Base-by-base conservation (phyloP, 805 yeast species). In the Saccharomyces kudriavzevii region DNA sequence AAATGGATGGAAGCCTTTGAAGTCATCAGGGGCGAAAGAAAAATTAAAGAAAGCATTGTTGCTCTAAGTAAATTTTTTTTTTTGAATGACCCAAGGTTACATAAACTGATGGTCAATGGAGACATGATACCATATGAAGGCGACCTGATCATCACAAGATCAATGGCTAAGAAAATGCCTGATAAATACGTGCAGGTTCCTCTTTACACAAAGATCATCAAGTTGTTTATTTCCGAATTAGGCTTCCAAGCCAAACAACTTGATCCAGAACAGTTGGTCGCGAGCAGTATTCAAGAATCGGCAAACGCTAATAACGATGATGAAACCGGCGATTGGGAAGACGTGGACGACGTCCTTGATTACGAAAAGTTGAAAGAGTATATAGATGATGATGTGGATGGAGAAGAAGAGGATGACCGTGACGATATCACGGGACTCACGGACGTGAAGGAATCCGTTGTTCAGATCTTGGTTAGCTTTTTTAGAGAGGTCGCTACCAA, bases 1-100 rank as follows among this genome's bases (percentile, higher is more conserved):
- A 84, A 87, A 50, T 94, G 98, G 98, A 77, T 92, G 49, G 81
- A 80, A 26, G 79, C 89, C 2, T 91, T 89, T 68, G 92, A 88
- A 60, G 82, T 85, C 1, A 79, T 91, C 43, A 76, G 92, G 55
- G 97, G 97, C 0, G 83, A 78, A 53, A 87, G 83, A 27, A 82
- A 82, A 54, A 89, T 91, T 49, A 76, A 80, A 56, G 81, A 74
- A 50, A 79, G 77, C 61, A 78, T 87, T n/a, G 65, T 79, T 28
- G 96, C 97, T 0, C 74, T 94, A 45, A 83, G 82, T 30, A 80
- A 80, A 52, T 72, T 94, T 0, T 89, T 77, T 61, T 73, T 79
- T 28, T 69, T 85, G n/a, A 72, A 77, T 20, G 88, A 85, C 55
- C 64, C 72, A 1, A 70, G 83, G 9, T 66, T 90, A 2, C 74